A percentile compares a stretch with the other conserved stretches of the same genome.
These are phyloP conservation scores for Gautieria morchelliformis DNA, from an alignment of 768 basidiomycete genomes.

Conservation along the genomic window DNA sequence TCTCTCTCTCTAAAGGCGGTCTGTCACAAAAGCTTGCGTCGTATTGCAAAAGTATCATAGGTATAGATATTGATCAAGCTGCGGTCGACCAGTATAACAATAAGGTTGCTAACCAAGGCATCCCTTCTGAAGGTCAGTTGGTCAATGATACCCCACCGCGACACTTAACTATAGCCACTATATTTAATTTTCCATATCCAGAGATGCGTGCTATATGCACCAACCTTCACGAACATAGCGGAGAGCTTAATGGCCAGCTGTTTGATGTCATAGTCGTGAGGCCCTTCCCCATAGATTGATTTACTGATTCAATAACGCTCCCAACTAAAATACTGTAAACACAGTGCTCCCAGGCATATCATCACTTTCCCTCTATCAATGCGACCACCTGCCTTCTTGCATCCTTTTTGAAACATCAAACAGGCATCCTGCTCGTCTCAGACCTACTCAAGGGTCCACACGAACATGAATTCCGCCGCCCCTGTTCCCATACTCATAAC, in stretches of 20 bases:
- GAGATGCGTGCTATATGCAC: conserved; percentile 58
- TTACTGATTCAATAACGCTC: background rate
- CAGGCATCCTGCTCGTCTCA: conserved; percentile 45
- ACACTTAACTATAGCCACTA: background rate
- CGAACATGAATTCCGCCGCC: conserved; percentile 18
- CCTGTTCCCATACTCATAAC: conserved; percentile 2
- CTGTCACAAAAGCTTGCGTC: conserved; percentile 53
- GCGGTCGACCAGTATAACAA: conserved; percentile 62
- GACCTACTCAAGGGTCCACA: conserved; percentile 37
- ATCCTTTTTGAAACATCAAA: conserved; percentile 47
- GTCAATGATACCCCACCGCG: conserved; percentile 5
- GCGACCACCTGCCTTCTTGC: conserved; percentile 43
- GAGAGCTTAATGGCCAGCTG: conserved; percentile 39
- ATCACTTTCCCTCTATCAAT: conserved; percentile 46
- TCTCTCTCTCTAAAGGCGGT: conserved; percentile 34
- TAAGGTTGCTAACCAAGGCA: conserved; percentile 48
- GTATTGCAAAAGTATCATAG: conserved; percentile 53
- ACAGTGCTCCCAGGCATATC: conserved; percentile 57
- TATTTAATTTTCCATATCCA: background rate
- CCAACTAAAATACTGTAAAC: background rate
- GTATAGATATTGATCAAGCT: conserved; percentile 66
- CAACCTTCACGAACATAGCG: conserved; percentile 37
- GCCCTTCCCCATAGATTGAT: conserved; percentile 2
- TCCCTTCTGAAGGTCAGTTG: conserved; percentile 32
- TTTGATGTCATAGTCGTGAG: conserved; percentile 70